Base-by-base conservation (phyloP, 2,329 filamentous ascomycete species). In the Exophiala bonariae region DNA sequence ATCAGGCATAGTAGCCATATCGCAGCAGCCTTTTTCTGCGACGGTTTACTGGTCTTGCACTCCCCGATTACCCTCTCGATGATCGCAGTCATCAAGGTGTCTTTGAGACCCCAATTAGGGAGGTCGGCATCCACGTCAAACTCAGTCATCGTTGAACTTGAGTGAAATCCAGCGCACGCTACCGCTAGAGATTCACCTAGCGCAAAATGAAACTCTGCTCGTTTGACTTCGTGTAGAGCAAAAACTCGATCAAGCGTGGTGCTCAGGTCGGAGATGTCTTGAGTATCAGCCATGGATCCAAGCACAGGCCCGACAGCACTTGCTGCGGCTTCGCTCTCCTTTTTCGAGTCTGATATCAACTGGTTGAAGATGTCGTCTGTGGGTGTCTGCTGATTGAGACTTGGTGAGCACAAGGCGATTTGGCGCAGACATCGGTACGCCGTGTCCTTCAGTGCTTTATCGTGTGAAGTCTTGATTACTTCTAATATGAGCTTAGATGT, bases 1-100 rank as follows among this genome's bases (percentile, higher is more conserved):
- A 97, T 84, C 3, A 97, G 71, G 61, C 87, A 95, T 49, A 97
- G 84, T 0, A 97, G 78, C 93, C 93, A 97, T 58, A 99, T 95
- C 0, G 90, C 90, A 0, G 91, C 92, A 3, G 92, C 90, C 64
- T 96, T 96, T 58, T 90, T 84, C 3, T 96, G 74, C 0, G 90
- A 87, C 1, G 93, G 93, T 61, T 96, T 96, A 0, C 89, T 89
- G 7, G 85, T 82, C 59, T 86, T 85, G 70, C 87, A 93, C 60
- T 93, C 86, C 2, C 73, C 71, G 37, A 97, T 75, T 2, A 95
- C 78, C 62, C 85, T 90, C 49, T 87, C 80, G 4, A 95, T 71
- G 1, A 88, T 75, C 0, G 72, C 67, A 7, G 70, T 69, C 19
- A 86, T 69, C 41, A 77, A 66, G 1, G 59, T 61, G 14, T 61